Percentiles rank a stretch among this genome's conserved stretches.
phyloP scores from a whole-genome alignment of 2,329 filamentous ascomycete species.

The Aspergillus glaucus region DNA sequence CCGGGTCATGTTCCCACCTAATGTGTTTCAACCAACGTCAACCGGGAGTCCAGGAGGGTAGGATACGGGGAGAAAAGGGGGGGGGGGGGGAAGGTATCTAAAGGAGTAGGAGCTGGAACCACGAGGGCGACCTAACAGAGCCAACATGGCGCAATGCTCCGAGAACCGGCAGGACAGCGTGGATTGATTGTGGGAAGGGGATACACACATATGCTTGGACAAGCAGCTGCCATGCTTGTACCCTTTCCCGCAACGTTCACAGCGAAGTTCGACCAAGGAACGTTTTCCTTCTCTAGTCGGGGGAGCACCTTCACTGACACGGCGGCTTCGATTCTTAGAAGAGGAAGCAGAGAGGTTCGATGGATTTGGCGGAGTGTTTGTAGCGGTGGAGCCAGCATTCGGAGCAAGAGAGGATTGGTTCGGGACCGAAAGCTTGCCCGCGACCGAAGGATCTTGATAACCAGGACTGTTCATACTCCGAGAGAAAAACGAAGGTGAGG shows the following conservation, averaged over 20 bases:
- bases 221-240: constrained; percentile 99
- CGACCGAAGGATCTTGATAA: constrained; percentile 23
- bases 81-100: constrained; percentile 11
- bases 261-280: constrained; percentile 79
- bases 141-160: constrained; percentile 35
- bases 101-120: constrained; percentile 24
- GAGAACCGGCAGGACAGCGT: constrained; percentile 41
- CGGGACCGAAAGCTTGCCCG: constrained; percentile 25
- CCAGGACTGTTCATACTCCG: constrained; percentile 32
- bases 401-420: constrained; percentile 26
- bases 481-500: constrained; percentile 33
- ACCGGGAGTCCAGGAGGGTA: constrained; percentile 16
- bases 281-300: constrained; percentile 74
- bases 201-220: constrained; percentile 98
- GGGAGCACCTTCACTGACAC: constrained; percentile 80
- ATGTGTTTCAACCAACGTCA: constrained; percentile 34
- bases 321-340: constrained; percentile 51
- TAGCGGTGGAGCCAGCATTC: constrained; percentile 14
- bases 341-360: constrained; percentile 32
- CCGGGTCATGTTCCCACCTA: constrained; percentile 99
- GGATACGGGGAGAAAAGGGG: constrained; percentile 2
- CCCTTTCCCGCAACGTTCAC: constrained; percentile 97
- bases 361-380: constrained; percentile 30
- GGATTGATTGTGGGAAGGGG: constrained; percentile 37
- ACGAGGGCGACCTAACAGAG: constrained; percentile 36